Percentiles rank a stretch among this genome's conserved stretches.
Evolutionary conservation across 2,329 filamentous ascomycete species (phyloP).

Genomic region (Bipolaris bicolor): DNA sequence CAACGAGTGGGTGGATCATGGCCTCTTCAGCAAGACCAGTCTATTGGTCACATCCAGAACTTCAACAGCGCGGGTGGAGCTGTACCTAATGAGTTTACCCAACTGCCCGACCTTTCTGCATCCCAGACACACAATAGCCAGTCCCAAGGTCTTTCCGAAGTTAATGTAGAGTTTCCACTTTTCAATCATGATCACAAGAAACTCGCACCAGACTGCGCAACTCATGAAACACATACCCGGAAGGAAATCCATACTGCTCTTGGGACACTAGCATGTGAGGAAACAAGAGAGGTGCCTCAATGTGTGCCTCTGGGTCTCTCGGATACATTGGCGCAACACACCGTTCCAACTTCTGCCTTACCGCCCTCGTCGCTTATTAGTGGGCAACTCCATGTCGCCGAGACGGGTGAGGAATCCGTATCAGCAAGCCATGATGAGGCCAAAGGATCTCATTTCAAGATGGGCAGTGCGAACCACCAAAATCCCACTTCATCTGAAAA

Average conservation of each 20-base stretch:
- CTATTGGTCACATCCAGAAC: background rate
- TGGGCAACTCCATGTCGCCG: background rate
- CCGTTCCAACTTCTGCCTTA: background rate
- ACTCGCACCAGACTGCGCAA: background rate
- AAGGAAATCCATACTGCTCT: background rate
- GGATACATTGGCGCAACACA: background rate
- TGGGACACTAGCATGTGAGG: background rate
- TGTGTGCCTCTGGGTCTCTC: background rate
- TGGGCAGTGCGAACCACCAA: background rate
- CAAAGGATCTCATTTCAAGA: background rate
- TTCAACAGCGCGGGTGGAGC: background rate
- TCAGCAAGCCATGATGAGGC: background rate
- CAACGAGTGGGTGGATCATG: no score
- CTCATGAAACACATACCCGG: background rate
- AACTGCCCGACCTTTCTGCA: background rate
- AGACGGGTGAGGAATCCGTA: background rate
- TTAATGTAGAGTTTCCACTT: background rate
- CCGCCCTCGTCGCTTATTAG: background rate
- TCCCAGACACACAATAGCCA: background rate
- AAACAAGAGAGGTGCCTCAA: background rate
- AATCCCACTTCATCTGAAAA: background rate
- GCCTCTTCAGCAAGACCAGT: no score
- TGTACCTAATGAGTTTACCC: background rate
- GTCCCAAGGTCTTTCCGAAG: background rate
- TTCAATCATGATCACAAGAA: background rate